Base-by-base conservation (phyloP, 2,329 filamentous ascomycete species). In the Aspergillus thermomutatus region DNA sequence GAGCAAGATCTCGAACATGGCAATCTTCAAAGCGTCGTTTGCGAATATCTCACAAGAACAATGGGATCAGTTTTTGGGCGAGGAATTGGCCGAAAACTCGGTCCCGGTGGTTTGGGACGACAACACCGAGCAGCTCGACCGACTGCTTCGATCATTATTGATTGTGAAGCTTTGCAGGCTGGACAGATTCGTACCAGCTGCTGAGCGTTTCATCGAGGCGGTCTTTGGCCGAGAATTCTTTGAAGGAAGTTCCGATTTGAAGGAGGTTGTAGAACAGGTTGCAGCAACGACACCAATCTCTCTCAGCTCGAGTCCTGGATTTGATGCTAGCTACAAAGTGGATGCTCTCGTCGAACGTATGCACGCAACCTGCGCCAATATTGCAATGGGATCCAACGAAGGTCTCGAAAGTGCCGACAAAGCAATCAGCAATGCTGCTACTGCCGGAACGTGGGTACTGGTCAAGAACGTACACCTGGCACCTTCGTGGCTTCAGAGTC, bases 381-480 rank as follows among this genome's bases (percentile, higher is more conserved):
- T 99, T 70, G 95, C 95, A 66, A 99, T 99, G 94, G 94, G 94
- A 69, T 97, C 94, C 48, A 95, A 95, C 69, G 94, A 99, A 80
- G 91, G 92, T 71, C 81, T 95, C 19, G 87, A 92, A 56, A 94
- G 87, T 60, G 94, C 94, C 19, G 94, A 99, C 80, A 96, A 96
- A 76, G 94, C 95, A 28, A 92, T 99, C 69, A 90, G 86, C 75
- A 91, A 92, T 67, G 94, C 94, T 9, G 93, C 94, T 4, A 91
- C 95, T 56, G 89, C 88, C 17, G 94, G 94, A 64, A 91, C 87
- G 26, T 99, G 94, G 94, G 95, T 99, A 9, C 83, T 99, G 59
- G 87, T 99, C 82, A 99, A 99, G 85, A 99, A 99, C 79, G 94
- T 99, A 21, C 94, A 99, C 75, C 83, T 99, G 60, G 92, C 93